Percentiles rank a stretch among this genome's conserved stretches.
Evolutionary conservation across 163 green algal species (phyloP).

Genomic region (Chlamydomonas reinhardtii): DNA sequence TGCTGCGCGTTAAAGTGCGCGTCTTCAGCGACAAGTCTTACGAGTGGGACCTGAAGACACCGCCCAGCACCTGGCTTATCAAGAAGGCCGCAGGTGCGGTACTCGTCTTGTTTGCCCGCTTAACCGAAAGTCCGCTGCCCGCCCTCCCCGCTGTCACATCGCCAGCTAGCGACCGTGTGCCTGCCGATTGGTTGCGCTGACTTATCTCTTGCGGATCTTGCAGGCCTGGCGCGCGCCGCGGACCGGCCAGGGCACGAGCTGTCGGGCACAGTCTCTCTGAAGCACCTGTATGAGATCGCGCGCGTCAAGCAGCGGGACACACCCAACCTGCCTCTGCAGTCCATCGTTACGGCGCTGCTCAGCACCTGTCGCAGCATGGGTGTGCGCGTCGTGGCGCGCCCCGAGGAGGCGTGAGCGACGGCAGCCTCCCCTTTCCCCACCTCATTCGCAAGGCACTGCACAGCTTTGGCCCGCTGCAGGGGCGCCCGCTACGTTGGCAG

Average conservation of each 20-base stretch:
- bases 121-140: too few species aligned
- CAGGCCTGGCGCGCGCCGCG: conserved; percentile 72
- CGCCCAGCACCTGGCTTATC: conserved; percentile 89
- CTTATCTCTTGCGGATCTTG: background rate
- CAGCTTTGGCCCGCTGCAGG: too few species aligned
- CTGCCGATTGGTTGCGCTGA: too few species aligned
- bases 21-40: conserved; percentile 93
- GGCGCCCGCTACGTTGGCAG: too few species aligned
- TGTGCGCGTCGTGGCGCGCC: conserved; percentile 80
- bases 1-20: conserved; percentile 82
- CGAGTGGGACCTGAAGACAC: conserved; percentile 82
- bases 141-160: too few species aligned
- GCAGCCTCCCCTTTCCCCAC: too few species aligned
- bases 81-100: conserved; percentile 73
- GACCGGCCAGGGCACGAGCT: conserved; percentile 84
- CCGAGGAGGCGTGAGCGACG: conserved; percentile 69
- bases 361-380: conserved; percentile 89
- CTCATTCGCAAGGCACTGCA: too few species aligned
- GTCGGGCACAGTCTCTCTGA: conserved; percentile 81
- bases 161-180: too few species aligned
- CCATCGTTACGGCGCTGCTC: conserved; percentile 82
- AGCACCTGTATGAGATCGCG: conserved; percentile 93
- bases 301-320: conserved; percentile 83
- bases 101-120: too few species aligned
- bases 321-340: conserved; percentile 73